Evolutionary conservation across 495 filamentous ascomycete species (phyloP), one percentile per base, ranked within the genome.

Genomic region (Lophiotrema nucula): DNA sequence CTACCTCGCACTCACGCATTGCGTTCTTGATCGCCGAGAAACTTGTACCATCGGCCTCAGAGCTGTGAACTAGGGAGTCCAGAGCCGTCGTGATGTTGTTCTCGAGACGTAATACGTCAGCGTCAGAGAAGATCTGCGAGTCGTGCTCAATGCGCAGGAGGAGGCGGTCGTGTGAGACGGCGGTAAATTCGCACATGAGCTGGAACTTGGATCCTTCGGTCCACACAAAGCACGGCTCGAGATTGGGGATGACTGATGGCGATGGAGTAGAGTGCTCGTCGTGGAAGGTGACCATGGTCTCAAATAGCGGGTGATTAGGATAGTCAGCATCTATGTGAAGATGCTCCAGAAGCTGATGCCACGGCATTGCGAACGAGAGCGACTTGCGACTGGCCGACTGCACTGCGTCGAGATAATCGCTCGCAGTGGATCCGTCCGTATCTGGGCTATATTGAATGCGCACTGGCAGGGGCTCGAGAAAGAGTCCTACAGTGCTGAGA

Each of bases 211-310:
- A 22, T 2, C 67, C 67, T 4, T 60, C 53, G n/a, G 51, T 43
- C 53, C 62, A 67, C 4, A 59, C 64, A 12, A 4, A 25, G 0
- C 56, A 11, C 15, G 31, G 50, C 11, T 31, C 23, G 12, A 57
- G n/a, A 6, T 54, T 65, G 3, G 15, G 5, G 18, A 70, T 47
- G 0, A 25, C 23, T 6, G 64, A 45, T n/a, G 23, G 21, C n/a
- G n/a, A n/a, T n/a, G 53, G 13, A 19, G 24, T 47, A 2, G 44
- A 10, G 10, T 26, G 4, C 1, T 5, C 38, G 6, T 69, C 57
- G 39, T 72, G 70, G 53, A 71, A 69, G 11, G 70, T 69, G 4
- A 72, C 69, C 62, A 71, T 67, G 16, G 60, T 55, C 37, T 72
- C 69, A 22, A 70, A 64, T 5, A 72, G 16, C 0, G 69, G 67